Evolutionary conservation across 306 rosid species (phyloP).

Genomic region (Casuarina glauca): DNA sequence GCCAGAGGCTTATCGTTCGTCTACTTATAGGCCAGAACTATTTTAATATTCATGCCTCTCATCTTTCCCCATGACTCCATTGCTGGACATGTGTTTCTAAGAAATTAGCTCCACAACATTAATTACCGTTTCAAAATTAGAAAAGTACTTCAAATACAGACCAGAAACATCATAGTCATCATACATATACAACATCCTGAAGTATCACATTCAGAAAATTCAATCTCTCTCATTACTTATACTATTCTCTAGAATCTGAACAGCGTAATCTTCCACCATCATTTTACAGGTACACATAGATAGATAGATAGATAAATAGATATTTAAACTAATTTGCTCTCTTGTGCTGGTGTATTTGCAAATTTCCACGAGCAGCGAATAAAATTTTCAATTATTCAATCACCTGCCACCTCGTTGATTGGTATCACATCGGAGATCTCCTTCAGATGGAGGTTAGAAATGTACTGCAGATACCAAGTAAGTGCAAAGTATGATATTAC

Average conservation of each 20-base stretch:
- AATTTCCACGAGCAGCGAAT: slow-evolving; percentile 58
- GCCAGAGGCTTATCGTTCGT: too few species aligned
- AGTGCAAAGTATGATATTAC: not conserved
- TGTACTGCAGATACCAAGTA: not conserved
- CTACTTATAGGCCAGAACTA: too few species aligned
- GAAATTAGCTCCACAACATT: not conserved
- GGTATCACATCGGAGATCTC: slow-evolving; percentile 52
- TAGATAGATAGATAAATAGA: not conserved
- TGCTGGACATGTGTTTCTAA: not conserved
- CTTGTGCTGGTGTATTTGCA: slow-evolving; percentile 45
- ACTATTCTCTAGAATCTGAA: not conserved
- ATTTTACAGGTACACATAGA: not conserved
- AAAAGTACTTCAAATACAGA: not conserved
- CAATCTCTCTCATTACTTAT: not conserved
- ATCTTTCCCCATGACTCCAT: too few species aligned
- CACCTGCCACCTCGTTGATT: slow-evolving; percentile 42
- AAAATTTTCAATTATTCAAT: slow-evolving; percentile 36
- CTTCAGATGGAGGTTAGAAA: slow-evolving; percentile 19
- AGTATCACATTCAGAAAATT: not conserved
- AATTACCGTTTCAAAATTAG: not conserved
- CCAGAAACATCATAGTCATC: not conserved
- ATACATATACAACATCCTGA: not conserved
- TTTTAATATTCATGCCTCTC: too few species aligned
- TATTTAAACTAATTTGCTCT: not conserved
- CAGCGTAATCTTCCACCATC: slow-evolving; percentile 1